A percentile compares a stretch with the other conserved stretches of the same genome.
Conservation (phyloP, 257 asterid species). For the Primulina huaijiensis region DNA sequence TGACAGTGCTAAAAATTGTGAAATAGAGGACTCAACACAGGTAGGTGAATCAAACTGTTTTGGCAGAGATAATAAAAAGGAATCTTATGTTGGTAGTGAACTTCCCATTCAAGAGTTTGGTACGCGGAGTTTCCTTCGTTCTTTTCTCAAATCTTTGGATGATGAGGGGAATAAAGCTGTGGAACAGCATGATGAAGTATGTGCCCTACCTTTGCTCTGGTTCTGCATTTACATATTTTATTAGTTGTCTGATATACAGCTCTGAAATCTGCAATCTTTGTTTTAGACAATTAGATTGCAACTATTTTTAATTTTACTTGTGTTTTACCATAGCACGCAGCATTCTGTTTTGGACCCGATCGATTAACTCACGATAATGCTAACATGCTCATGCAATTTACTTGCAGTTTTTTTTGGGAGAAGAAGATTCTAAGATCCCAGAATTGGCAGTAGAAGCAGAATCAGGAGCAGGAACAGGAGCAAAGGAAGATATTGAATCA, state of each 20-base stretch:
- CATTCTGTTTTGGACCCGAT: background rate
- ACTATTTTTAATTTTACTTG: background rate
- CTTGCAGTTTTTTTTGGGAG: constrained; percentile 42
- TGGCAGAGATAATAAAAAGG: constrained; percentile 26
- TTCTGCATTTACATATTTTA: background rate
- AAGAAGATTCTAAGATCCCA: constrained; percentile 33
- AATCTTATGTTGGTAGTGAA: constrained; percentile 30
- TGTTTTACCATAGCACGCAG: background rate
- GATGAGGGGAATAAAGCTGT: constrained; percentile 15
- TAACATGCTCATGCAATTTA: constrained; percentile 10
- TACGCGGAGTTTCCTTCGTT: constrained; percentile 38
- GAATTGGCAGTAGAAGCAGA: constrained; percentile 27
- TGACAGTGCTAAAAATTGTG: background rate
- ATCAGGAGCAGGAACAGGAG: constrained; percentile 25
- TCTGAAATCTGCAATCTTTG: background rate
- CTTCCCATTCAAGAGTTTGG: constrained; percentile 45
- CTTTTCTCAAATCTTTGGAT: constrained; percentile 30
- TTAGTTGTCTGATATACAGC: constrained; percentile 4
- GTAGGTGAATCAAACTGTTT: background rate
- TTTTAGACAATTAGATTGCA: background rate
- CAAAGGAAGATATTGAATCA: constrained; percentile 33
- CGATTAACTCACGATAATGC: background rate
- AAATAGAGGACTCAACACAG: background rate
- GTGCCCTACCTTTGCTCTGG: constrained; percentile 19
- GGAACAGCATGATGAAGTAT: constrained; percentile 35